Evolutionary conservation across 306 rosid genomes (phyloP).

Genomic region (Cicer judaicum): DNA sequence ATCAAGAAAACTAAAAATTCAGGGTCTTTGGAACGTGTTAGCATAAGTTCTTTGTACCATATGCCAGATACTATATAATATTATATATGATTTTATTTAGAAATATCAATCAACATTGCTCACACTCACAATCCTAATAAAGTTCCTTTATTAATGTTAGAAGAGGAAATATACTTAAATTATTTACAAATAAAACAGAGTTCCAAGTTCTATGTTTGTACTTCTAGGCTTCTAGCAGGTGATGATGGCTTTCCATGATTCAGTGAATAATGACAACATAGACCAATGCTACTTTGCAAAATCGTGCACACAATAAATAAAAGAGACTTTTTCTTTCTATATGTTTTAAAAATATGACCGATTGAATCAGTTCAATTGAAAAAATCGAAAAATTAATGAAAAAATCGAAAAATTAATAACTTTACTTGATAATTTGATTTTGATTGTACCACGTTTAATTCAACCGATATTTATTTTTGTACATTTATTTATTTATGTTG

Average conservation of each 20-base stretch:
- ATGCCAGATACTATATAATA: not conserved
- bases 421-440: too few relatives aligned
- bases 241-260: slow-evolving; percentile 13
- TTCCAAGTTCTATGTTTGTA: not conserved
- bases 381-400: too few relatives aligned
- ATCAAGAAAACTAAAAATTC: not conserved
- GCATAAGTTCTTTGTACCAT: not conserved
- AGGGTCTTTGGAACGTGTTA: not conserved
- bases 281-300: not conserved
- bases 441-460: too few relatives aligned
- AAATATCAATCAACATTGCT: slow-evolving; percentile 4
- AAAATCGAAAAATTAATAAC: too few relatives aligned
- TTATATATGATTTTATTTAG: not conserved
- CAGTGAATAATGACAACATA: slow-evolving; percentile 6
- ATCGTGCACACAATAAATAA: slow-evolving; percentile 33
- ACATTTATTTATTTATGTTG: too few relatives aligned
- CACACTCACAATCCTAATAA: not conserved
- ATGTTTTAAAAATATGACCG: too few relatives aligned
- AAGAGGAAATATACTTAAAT: not conserved
- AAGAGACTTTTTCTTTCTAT: not conserved
- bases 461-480: too few relatives aligned
- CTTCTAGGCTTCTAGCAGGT: not conserved
- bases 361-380: too few relatives aligned
- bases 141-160: not conserved
- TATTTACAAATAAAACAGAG: not conserved